A percentile compares a stretch with the other conserved stretches of the same genome.
phyloP scores from a whole-genome alignment of 2,329 filamentous ascomycete species.

The Paecilomyces variotii region DNA sequence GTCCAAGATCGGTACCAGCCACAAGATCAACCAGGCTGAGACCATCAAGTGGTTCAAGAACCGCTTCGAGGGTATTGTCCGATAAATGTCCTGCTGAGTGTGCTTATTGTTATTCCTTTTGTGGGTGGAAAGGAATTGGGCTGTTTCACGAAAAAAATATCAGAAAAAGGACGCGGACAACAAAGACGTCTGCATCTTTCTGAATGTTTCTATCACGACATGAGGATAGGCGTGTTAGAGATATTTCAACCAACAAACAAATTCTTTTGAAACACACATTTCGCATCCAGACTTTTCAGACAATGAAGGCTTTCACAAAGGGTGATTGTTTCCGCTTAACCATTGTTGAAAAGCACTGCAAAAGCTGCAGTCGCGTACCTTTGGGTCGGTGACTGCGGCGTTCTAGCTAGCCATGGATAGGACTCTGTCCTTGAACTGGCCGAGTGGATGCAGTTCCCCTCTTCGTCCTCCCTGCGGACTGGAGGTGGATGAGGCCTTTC shows the following conservation, averaged over 20 bases:
- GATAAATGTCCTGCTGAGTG: conserved; percentile 55
- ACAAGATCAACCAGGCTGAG: conserved; percentile 91
- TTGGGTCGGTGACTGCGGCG: background rate
- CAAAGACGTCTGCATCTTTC: conserved; percentile 16
- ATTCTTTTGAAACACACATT: conserved; percentile 7
- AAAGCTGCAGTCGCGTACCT: background rate
- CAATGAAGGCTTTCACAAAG: conserved; percentile 52
- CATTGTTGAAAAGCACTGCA: conserved; percentile 41
- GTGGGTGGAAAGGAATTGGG: conserved; percentile 17
- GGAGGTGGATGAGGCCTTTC: background rate
- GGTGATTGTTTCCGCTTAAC: conserved; percentile 50
- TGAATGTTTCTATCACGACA: conserved; percentile 27
- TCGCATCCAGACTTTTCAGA: conserved; percentile 37
- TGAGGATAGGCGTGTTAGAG: conserved; percentile 33
- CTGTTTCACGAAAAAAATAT: conserved; percentile 21
- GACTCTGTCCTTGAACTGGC: background rate
- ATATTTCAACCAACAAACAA: conserved; percentile 25
- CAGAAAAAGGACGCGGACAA: conserved; percentile 17
- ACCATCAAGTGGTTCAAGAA: conserved; percentile 97
- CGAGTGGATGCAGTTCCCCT: background rate
- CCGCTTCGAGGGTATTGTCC: conserved; percentile 97
- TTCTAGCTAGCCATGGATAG: background rate
- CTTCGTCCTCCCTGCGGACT: background rate
- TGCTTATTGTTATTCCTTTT: conserved; percentile 8
- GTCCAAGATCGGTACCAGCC: conserved; percentile 74